phyloP scores from a whole-genome alignment of 345 rosid species.

The Linum tenue region DNA sequence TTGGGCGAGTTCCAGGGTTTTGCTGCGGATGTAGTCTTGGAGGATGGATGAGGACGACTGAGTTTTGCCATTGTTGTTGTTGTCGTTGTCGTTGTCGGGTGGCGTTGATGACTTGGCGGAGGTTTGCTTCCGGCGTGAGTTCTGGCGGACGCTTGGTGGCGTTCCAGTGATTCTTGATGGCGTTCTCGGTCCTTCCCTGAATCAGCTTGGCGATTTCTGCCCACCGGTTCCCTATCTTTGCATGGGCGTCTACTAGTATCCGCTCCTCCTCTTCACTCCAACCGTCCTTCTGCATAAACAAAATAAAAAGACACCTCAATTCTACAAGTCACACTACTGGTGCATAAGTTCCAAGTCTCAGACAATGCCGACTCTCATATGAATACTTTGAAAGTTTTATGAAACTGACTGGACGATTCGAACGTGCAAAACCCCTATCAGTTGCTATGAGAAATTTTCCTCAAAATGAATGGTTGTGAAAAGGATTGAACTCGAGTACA shows the following conservation, averaged over 20 bases:
- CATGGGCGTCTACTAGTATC: constrained; percentile 60
- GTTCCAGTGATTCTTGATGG: constrained; percentile 94
- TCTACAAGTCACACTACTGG: neutral
- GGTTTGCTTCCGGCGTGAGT: constrained; percentile 51
- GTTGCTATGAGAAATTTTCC: too few species aligned
- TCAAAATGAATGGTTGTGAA: too few species aligned
- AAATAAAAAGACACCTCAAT: neutral
- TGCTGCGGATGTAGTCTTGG: constrained; percentile 71
- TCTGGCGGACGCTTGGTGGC: constrained; percentile 80
- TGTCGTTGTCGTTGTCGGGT: constrained; percentile 16
- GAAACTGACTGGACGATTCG: too few species aligned
- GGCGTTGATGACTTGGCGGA: constrained; percentile 19
- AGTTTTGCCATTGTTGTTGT: constrained; percentile 16
- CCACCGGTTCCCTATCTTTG: constrained; percentile 76
- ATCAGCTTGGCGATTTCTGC: constrained; percentile 86
- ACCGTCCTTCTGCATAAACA: constrained; percentile 56
- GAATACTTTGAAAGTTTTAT: too few species aligned
- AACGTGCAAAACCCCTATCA: too few species aligned
- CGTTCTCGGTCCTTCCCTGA: constrained; percentile 79
- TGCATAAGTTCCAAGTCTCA: too few species aligned
- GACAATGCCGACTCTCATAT: too few species aligned
- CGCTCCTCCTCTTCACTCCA: constrained; percentile 93
- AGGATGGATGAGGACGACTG: constrained; percentile 46
- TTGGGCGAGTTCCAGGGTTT: constrained; percentile 17
- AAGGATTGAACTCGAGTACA: too few species aligned